Conservation (phyloP, 139 green algal species). For the Chlamydomonas incerta region DNA sequence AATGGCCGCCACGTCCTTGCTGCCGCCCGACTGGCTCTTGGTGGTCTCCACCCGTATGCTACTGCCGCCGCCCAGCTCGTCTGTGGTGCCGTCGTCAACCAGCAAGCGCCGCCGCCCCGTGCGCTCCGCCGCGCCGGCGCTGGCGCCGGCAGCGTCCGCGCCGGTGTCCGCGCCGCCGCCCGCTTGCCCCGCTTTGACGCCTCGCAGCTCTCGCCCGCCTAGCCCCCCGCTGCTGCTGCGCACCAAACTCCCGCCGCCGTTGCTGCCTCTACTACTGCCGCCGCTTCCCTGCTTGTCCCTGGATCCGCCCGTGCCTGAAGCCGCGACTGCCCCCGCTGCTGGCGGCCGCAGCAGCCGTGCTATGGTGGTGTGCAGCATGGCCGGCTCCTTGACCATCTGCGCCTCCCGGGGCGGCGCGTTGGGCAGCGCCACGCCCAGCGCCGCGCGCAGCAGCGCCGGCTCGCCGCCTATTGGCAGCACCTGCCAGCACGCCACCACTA, state of each 20-base stretch:
- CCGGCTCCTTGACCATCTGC: slow-evolving; percentile 65
- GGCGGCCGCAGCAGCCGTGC: slow-evolving; percentile 66
- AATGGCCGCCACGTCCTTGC: background rate
- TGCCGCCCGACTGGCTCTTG: slow-evolving; percentile 30
- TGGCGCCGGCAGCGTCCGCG: too few species aligned
- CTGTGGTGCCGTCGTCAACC: background rate
- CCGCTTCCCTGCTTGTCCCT: background rate
- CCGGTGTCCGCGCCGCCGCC: too few species aligned
- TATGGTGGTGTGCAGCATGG: slow-evolving; percentile 80
- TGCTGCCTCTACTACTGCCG: background rate
- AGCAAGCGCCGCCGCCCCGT: background rate
- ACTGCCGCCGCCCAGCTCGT: too few species aligned
- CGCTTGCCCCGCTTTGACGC: too few species aligned
- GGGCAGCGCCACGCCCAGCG: slow-evolving; percentile 63
- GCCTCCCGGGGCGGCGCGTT: slow-evolving; percentile 55
- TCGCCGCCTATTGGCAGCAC: slow-evolving; percentile 45
- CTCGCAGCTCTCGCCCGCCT: too few species aligned
- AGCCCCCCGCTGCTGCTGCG: background rate
- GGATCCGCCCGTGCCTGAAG: background rate
- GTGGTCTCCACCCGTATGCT: background rate
- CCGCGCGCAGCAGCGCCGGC: slow-evolving; percentile 47
- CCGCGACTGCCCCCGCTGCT: background rate
- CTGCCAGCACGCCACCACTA: slow-evolving; percentile 81
- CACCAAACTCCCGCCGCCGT: background rate
- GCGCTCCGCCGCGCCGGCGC: background rate